Percentiles rank a stretch among this genome's conserved stretches.
phyloP scores from a whole-genome alignment of 2,329 filamentous ascomycete genomes.

The Polychaeton citri region DNA sequence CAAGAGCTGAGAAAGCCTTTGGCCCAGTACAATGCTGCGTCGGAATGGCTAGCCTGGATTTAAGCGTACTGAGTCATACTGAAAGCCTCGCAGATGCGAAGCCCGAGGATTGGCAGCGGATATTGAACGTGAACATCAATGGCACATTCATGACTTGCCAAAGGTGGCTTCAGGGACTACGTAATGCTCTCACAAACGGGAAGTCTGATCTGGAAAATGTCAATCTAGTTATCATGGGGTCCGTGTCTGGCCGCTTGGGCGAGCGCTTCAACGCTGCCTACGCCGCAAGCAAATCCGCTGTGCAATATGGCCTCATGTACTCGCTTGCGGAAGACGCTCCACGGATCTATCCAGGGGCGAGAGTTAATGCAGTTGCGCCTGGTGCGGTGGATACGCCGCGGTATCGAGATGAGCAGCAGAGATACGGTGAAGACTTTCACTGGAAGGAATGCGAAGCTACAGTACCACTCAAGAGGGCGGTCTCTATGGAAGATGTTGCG shows the following conservation, averaged over 20 bases:
- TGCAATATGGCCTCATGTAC: constrained; percentile 30
- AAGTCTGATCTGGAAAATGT: constrained; percentile 23
- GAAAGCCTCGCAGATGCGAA: too few relatives aligned
- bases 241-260: constrained; percentile 32
- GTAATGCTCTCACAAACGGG: constrained; percentile 11
- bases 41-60: constrained; percentile 31
- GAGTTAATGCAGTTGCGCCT: constrained; percentile 35
- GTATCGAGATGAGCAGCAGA: too few relatives aligned
- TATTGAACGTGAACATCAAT: too few relatives aligned
- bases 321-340: constrained; percentile 29
- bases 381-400: too few relatives aligned
- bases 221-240: constrained; percentile 31
- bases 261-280: constrained; percentile 32
- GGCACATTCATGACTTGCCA: constrained; percentile 31
- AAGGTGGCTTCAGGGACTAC: constrained; percentile 28
- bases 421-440: too few relatives aligned
- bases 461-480: too few relatives aligned
- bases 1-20: constrained; percentile 18
- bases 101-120: too few relatives aligned
- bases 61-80: too few relatives aligned
- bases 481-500: too few relatives aligned
- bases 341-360: constrained; percentile 22
- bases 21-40: constrained; percentile 29
- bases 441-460: too few relatives aligned
- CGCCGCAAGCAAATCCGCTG: constrained; percentile 31